Percentiles rank a stretch among this genome's conserved stretches.
phyloP scores from a whole-genome alignment of 192 early-diverging fungal genomes.

The Coemansia sp. region DNA sequence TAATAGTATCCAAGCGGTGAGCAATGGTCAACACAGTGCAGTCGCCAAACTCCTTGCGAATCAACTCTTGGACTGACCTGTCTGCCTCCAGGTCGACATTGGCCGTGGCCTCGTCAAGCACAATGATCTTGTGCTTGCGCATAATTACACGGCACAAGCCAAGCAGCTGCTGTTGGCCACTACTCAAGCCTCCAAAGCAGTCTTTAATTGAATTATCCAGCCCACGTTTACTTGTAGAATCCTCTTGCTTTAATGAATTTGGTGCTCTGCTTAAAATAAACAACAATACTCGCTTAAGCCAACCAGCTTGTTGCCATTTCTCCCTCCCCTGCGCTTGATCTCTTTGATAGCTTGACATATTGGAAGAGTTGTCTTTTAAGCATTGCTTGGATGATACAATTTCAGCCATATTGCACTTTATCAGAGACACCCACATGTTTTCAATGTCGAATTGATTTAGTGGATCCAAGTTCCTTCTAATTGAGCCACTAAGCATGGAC shows the following conservation, averaged over 20 bases:
- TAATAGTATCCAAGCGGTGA: constrained; percentile 68
- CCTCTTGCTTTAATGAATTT: not conserved
- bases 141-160: constrained; percentile 61
- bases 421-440: constrained; percentile 15
- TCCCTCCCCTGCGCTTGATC: not conserved
- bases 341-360: not conserved
- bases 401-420: constrained; percentile 13
- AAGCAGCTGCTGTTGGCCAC: constrained; percentile 63
- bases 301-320: constrained; percentile 10
- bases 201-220: not conserved
- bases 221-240: not conserved
- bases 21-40: constrained; percentile 57
- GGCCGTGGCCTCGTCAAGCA: constrained; percentile 4
- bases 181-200: constrained; percentile 9
- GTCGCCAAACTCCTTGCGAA: constrained; percentile 52
- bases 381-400: not conserved
- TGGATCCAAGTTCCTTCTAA: constrained; percentile 68
- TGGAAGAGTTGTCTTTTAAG: not conserved
- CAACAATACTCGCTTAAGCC: constrained; percentile 2
- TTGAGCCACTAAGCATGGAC: constrained; percentile 59
- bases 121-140: constrained; percentile 36
- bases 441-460: constrained; percentile 29
- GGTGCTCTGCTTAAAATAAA: not conserved
- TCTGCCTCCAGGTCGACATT: constrained; percentile 53
- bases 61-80: constrained; percentile 20